Base-by-base conservation (phyloP, 2,329 filamentous ascomycete species). In the Phaeosphaeriaceae sp. region DNA sequence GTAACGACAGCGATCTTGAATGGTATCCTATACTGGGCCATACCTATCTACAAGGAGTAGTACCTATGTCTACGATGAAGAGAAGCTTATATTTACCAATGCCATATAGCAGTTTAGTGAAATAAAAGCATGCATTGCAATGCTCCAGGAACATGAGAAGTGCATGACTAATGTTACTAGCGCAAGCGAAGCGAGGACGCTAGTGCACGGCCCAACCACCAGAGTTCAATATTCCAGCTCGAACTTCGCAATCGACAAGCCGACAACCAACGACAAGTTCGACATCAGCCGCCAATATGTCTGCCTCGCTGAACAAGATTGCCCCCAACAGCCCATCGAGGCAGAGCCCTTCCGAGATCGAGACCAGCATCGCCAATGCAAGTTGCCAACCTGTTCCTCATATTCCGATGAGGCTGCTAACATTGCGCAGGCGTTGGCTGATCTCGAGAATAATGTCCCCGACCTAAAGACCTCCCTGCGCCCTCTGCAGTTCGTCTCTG, bases 401-500 rank as follows among this genome's bases (percentile, higher is more conserved):
- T 45, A 42, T 39, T 39, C 5, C 11, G 44, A 46, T 30, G 35
- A 18, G 45, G 45, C 18, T 29, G 52, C 63, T 67, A 52, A 66
- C 61, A 50, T 18, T 36, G n/a, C 37, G 35, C 50, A 67, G 63
- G 64, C 94, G 82, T 90, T 99, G 95, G 89, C 85, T 59, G 94
- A 99, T 77, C 90, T 99, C 81, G 94, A 99, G 91, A 92, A 87
- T 84, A 97, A 97, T 88, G 96, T 94, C 76, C 84, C 92, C 79
- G 94, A 99, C 82, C 90, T 99, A 82, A 96, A 93, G 89, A 86
- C 86, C 75, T 89, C 92, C 71, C 89, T 99, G 77, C 89, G 94
- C 77, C 94, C 94, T 80, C 88, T 99, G 81, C 94, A 99, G 87
- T 92, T 99, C 81, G 90, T 95, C 79, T 96, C 90, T 82, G 94